Conservation (phyloP, 768 basidiomycete species). For the Boletellus ananiceps region DNA sequence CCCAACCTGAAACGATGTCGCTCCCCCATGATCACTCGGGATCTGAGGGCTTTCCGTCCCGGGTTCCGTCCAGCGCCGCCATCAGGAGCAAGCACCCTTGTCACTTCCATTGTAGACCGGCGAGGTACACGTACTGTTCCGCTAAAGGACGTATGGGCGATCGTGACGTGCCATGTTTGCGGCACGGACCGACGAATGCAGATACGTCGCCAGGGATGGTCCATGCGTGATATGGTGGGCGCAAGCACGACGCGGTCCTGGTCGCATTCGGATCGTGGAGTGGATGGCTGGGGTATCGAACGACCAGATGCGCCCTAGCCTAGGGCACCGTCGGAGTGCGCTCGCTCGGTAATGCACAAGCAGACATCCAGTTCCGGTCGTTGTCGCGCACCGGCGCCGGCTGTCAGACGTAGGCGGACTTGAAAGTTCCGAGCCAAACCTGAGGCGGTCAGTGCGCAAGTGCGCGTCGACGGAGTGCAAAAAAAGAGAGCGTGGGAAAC, state of each 20-base stretch:
- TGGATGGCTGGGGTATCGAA: too few relatives aligned
- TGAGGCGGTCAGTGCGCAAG: constrained; percentile 30
- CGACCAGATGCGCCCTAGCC: too few relatives aligned
- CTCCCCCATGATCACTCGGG: not conserved
- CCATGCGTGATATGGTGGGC: too few relatives aligned
- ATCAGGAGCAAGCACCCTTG: not conserved
- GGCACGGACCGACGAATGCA: too few relatives aligned
- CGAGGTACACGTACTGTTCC: too few relatives aligned
- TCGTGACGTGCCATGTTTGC: not conserved
- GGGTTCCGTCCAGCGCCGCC: not conserved
- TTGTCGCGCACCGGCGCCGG: not conserved
- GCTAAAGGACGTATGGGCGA: not conserved
- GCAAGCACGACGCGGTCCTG: too few relatives aligned
- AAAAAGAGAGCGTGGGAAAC: constrained; percentile 29
- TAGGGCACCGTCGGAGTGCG: too few relatives aligned
- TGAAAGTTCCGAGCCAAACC: constrained; percentile 17
- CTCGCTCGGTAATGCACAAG: not conserved
- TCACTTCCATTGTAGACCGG: not conserved
- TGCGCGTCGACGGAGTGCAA: constrained; percentile 22
- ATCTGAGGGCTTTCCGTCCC: not conserved
- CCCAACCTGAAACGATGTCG: too few relatives aligned
- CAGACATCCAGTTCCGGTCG: not conserved
- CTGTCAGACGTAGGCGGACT: too few relatives aligned
- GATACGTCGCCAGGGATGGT: too few relatives aligned
- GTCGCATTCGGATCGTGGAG: too few relatives aligned